Conservation (phyloP, 140 eudicot species). For the Cichorium intybus region DNA sequence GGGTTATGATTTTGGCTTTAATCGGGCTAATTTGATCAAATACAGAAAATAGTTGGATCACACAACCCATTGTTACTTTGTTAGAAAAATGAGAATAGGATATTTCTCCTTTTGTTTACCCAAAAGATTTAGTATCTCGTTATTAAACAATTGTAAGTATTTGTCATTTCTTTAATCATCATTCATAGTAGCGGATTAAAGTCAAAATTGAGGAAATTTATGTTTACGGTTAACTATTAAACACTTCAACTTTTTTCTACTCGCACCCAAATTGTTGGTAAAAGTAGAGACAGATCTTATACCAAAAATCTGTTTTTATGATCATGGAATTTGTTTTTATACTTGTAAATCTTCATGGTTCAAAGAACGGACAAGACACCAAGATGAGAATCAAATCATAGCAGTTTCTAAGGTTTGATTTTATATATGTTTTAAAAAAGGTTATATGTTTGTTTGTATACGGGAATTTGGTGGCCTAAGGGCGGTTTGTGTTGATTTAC, state of each 20-base stretch:
- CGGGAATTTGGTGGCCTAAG: background rate
- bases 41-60: background rate
- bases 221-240: too few relatives aligned
- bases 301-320: conserved; percentile 24
- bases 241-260: too few relatives aligned
- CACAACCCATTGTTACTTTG: background rate
- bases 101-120: too few relatives aligned
- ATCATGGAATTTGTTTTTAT: conserved; percentile 22
- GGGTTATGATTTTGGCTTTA: background rate
- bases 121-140: background rate
- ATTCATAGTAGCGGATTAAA: too few relatives aligned
- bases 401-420: conserved; percentile 12
- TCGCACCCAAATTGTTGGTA: conserved; percentile 27
- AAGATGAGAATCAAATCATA: conserved; percentile 38
- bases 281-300: conserved; percentile 30
- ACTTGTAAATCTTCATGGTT: conserved; percentile 34
- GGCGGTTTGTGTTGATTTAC: background rate
- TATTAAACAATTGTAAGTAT: background rate
- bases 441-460: background rate
- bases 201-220: too few relatives aligned
- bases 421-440: background rate
- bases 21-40: too few relatives aligned
- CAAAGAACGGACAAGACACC: conserved; percentile 50
- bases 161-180: background rate
- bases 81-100: background rate